These are phyloP conservation scores for Zizania palustris DNA, from an alignment of 202 grass and related monocot genomes.

Conservation along the genomic window DNA sequence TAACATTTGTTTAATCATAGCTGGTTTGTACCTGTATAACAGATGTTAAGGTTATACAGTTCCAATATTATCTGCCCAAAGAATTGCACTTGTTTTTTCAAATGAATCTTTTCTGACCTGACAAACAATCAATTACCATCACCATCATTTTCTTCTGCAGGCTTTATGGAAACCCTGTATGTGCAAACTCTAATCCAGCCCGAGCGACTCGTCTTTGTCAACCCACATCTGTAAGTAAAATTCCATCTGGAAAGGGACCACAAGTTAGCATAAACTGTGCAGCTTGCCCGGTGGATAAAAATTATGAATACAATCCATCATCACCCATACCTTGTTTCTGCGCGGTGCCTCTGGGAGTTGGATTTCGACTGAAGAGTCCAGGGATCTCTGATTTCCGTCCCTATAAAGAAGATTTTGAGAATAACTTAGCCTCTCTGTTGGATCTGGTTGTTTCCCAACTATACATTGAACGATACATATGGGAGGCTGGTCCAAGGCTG, in stretches of 20 bases:
- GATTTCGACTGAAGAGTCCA: slow-evolving; percentile 88
- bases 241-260: slow-evolving; percentile 39
- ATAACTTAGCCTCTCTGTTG: slow-evolving; percentile 48
- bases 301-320: slow-evolving; percentile 76
- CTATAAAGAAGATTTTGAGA: slow-evolving; percentile 68
- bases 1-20: slow-evolving; percentile 18
- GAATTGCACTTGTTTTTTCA: neutral
- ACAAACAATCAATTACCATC: slow-evolving; percentile 21
- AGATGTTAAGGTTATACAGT: slow-evolving; percentile 8
- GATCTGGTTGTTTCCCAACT: slow-evolving; percentile 60
- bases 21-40: slow-evolving; percentile 5
- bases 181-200: slow-evolving; percentile 52
- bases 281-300: slow-evolving; percentile 54
- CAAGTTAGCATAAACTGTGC: slow-evolving; percentile 41
- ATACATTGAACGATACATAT: slow-evolving; percentile 64
- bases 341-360: slow-evolving; percentile 70
- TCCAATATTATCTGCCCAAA: slow-evolving; percentile 11
- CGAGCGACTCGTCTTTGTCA: slow-evolving; percentile 55
- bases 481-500: slow-evolving; percentile 75
- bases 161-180: slow-evolving; percentile 78
- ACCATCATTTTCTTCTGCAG: slow-evolving; percentile 58
- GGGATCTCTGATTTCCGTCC: slow-evolving; percentile 71
- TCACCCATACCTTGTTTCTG: slow-evolving; percentile 68
- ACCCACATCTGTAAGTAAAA: slow-evolving; percentile 35
- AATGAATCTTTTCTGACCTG: neutral